phyloP scores from a whole-genome alignment of 768 basidiomycete genomes.

The Collybiopsis luxurians region DNA sequence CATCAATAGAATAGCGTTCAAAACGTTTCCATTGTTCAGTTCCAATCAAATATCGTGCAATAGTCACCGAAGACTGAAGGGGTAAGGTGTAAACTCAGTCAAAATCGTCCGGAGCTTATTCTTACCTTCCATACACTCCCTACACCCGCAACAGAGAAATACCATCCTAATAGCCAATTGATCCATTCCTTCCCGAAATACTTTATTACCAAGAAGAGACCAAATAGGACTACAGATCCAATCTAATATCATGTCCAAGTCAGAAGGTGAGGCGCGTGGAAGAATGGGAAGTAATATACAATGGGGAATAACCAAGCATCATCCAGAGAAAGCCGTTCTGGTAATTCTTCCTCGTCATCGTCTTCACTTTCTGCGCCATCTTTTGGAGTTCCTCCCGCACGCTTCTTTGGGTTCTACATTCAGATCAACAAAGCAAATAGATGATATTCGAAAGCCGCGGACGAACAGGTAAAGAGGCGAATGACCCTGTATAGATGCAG shows the following conservation, averaged over 20 bases:
- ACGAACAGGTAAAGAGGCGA: constrained; percentile 65
- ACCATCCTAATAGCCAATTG: constrained; percentile 76
- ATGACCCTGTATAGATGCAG: constrained; percentile 72
- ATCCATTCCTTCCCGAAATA: constrained; percentile 81
- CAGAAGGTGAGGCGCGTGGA: neutral
- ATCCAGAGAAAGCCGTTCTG: constrained; percentile 57
- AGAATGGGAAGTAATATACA: constrained; percentile 28
- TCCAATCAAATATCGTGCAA: constrained; percentile 50
- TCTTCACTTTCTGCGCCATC: constrained; percentile 31
- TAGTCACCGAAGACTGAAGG: constrained; percentile 47
- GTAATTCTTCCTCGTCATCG: constrained; percentile 58
- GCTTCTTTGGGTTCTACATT: constrained; percentile 15
- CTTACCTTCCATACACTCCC: constrained; percentile 70
- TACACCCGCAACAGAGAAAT: constrained; percentile 64
- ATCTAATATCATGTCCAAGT: constrained; percentile 38
- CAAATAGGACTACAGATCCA: constrained; percentile 67
- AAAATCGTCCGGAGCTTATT: constrained; percentile 5
- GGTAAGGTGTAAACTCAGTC: constrained; percentile 7
- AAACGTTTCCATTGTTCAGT: constrained; percentile 55
- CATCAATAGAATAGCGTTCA: constrained; percentile 38
- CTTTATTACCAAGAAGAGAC: constrained; percentile 68
- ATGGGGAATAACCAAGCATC: constrained; percentile 80
- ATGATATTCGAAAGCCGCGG: constrained; percentile 2
- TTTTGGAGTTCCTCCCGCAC: constrained; percentile 7
- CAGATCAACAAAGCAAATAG: neutral